These are phyloP conservation scores for Pseudogymnoascus sp. DNA, from an alignment of 2,329 filamentous ascomycete species.

Conservation along the genomic window DNA sequence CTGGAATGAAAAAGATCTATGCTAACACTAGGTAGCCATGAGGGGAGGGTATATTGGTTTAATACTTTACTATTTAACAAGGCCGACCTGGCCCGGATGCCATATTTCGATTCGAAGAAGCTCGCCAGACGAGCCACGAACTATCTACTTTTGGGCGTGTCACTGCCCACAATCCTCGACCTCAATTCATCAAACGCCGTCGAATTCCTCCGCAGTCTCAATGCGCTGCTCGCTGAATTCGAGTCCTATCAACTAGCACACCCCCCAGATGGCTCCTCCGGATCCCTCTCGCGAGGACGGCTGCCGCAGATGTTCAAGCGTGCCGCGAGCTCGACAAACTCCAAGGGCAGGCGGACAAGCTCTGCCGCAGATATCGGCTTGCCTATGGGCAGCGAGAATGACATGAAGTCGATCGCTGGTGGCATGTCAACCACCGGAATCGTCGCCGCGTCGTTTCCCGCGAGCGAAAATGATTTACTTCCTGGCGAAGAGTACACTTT, in stretches of 20 bases:
- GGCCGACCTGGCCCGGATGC: conserved; percentile 69
- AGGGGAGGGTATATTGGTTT: conserved; percentile 95
- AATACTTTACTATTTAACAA: conserved; percentile 92
- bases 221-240: conserved; percentile 81
- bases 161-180: conserved; percentile 82
- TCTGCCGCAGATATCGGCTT: conserved; percentile 54
- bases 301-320: conserved; percentile 80
- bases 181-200: conserved; percentile 70
- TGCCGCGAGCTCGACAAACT: conserved; percentile 38
- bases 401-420: conserved; percentile 38
- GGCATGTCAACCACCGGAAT: conserved; percentile 32
- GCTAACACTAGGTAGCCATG: conserved; percentile 55
- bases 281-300: conserved; percentile 67
- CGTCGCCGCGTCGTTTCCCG: conserved; percentile 40
- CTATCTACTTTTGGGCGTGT: conserved; percentile 86
- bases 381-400: conserved; percentile 39
- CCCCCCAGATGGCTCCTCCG: conserved; percentile 64
- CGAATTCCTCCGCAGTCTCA: conserved; percentile 83
- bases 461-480: conserved; percentile 58
- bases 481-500: conserved; percentile 84
- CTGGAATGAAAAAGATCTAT: background rate
- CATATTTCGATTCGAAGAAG: conserved; percentile 78
- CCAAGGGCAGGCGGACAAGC: conserved; percentile 51
- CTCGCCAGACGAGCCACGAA: conserved; percentile 87
- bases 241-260: conserved; percentile 88